Base-by-base conservation (phyloP, 768 basidiomycete species). In the Tylopilus intermedius region DNA sequence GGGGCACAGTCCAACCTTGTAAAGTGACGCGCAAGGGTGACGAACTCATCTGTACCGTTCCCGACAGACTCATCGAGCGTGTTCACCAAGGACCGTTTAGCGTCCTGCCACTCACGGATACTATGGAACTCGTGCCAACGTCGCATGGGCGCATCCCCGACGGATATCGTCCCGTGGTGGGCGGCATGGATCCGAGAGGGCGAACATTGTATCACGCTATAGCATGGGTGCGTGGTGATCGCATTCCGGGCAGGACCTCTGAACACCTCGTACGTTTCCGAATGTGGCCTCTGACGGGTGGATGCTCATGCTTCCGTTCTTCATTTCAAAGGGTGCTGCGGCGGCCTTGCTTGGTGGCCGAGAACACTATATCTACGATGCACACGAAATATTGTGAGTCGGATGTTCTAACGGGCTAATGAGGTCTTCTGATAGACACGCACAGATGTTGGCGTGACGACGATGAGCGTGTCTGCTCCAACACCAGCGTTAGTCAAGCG, bases 351-450 rank as follows among this genome's bases (percentile, higher is more conserved):
- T 47, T 8, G 9, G 10, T 18, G 46, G 46, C 2, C 24, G 46
- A 18, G 46, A 47, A 6, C 46, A 37, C 2, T 47, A 47, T 22
- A 15, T 37, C 22, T 47, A 47, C 9, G 33, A n/a, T 24, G 46
- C 46, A 11, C 8, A 55, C 30, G 54, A 55, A 27, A 45, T 51
- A 35, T 14, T 48, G 54, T 52, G 37, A 38, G 50, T 40, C 24
- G 27, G 24, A 45, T 32, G 11, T 14, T 32, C 13, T 3, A 21
- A 13, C 21, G 21, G 18, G 5, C 0, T 3, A 18, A 15, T 18
- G 15, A 38, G 15, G 3, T 35, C 6, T 41, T 37, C n/a, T 50
- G 14, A 50, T 38, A 14, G 9, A 9, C 33, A n/a, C n/a, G 15
- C n/a, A 3, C 24, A 47, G 46, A 15, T 47, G 46, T 37, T 47